Conservation (phyloP, 495 filamentous ascomycete genomes). For the Trichoderma parareesei region DNA sequence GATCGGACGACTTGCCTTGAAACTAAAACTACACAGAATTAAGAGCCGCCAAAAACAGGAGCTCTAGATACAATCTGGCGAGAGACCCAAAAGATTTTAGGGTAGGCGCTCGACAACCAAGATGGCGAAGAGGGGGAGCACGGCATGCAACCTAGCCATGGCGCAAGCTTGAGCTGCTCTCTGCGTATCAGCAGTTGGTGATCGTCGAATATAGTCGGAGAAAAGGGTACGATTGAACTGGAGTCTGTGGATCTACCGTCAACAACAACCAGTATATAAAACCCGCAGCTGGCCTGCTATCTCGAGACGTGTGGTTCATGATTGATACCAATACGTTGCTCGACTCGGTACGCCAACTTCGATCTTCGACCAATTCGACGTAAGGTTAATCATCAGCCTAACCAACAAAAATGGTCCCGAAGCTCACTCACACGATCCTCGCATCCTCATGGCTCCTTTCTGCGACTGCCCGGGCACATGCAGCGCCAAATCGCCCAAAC, state of each 20-base stretch:
- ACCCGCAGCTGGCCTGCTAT: too few relatives aligned
- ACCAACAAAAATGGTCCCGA: background rate
- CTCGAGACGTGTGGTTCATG: too few relatives aligned
- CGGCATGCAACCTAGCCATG: background rate
- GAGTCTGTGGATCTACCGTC: too few relatives aligned
- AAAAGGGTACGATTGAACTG: background rate
- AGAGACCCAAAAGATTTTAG: background rate
- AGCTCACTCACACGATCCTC: background rate
- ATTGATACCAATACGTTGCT: too few relatives aligned
- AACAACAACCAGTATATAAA: too few relatives aligned
- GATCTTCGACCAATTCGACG: too few relatives aligned
- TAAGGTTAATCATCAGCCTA: background rate
- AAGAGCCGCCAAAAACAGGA: too few relatives aligned
- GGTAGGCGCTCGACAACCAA: background rate
- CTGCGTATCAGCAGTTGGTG: background rate
- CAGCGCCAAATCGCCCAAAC: constrained; percentile 32
- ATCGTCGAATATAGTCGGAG: background rate
- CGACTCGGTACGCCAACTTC: too few relatives aligned
- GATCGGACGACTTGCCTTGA: too few relatives aligned
- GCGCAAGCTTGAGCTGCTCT: background rate
- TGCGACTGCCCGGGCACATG: background rate
- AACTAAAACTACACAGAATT: too few relatives aligned
- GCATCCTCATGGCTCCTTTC: background rate
- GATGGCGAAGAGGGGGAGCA: background rate
- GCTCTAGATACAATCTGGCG: background rate